phyloP scores from a whole-genome alignment of 768 basidiomycete genomes.

The Termitomyces titanicus region DNA sequence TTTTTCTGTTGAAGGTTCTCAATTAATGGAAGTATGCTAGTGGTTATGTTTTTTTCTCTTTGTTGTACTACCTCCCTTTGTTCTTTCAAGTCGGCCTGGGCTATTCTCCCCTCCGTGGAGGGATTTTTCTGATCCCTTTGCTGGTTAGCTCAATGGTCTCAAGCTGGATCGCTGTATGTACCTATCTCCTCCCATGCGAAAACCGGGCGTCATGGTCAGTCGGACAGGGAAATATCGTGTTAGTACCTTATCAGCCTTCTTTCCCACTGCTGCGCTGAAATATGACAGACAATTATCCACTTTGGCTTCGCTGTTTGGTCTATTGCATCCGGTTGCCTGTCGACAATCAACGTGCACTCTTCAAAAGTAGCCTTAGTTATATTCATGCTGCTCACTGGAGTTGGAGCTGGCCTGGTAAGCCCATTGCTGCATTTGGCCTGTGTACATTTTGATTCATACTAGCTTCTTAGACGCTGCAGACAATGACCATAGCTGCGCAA shows the following conservation, averaged over 20 bases:
- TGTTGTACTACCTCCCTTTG: conserved; percentile 70
- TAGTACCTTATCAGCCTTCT: background rate
- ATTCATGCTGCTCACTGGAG: conserved; percentile 56
- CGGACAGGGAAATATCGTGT: conserved; percentile 63
- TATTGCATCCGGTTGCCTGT: conserved; percentile 66
- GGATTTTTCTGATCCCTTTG: conserved; percentile 63
- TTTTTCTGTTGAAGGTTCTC: background rate
- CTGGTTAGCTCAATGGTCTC: conserved; percentile 60
- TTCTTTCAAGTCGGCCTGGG: conserved; percentile 74
- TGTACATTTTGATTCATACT: too few relatives aligned
- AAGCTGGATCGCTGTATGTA: conserved; percentile 49
- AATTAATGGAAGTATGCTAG: conserved; percentile 24
- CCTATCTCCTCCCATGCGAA: background rate
- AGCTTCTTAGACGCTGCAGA: conserved; percentile 45
- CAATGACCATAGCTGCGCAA: conserved; percentile 69
- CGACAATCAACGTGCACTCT: conserved; percentile 51
- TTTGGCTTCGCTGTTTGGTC: conserved; percentile 68
- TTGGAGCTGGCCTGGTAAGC: conserved; percentile 56
- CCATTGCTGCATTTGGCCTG: conserved; percentile 17
- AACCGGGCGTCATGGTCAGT: conserved; percentile 53
- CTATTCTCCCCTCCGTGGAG: conserved; percentile 56
- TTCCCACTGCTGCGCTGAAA: background rate
- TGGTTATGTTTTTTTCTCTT: conserved; percentile 59
- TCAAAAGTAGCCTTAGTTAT: conserved; percentile 49
- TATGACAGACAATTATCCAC: conserved; percentile 48